Evolutionary conservation across 2,329 filamentous ascomycete genomes (phyloP).

Genomic region (Tolypocladium sp.): DNA sequence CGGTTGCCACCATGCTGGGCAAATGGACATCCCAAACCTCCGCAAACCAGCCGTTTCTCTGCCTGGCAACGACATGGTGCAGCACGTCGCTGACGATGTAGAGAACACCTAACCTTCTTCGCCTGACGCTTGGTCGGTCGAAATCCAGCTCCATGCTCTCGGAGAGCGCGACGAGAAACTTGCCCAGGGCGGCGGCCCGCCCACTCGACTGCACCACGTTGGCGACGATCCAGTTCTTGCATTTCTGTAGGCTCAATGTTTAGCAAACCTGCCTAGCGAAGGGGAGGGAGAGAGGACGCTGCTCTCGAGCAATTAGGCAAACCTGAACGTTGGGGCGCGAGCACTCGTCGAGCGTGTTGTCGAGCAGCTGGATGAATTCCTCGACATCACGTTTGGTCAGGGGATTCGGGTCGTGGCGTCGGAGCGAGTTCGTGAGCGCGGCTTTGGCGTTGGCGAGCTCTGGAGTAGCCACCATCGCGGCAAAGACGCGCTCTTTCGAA

Average conservation of each 20-base stretch:
- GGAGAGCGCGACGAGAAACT: constrained; percentile 64
- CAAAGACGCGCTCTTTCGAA: background rate
- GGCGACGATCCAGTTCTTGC: constrained; percentile 76
- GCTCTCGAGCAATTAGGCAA: constrained; percentile 40
- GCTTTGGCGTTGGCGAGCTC: constrained; percentile 72
- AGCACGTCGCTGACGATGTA: constrained; percentile 74
- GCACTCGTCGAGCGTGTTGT: constrained; percentile 59
- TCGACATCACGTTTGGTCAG: constrained; percentile 62
- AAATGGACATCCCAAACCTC: constrained; percentile 49
- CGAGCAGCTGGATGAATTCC: constrained; percentile 57
- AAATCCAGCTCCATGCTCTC: constrained; percentile 27
- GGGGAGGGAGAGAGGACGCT: background rate
- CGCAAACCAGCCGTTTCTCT: constrained; percentile 42
- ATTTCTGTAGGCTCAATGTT: constrained; percentile 49
- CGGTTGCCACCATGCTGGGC: constrained; percentile 49
- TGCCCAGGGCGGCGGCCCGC: constrained; percentile 60
- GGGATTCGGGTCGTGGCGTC: constrained; percentile 64
- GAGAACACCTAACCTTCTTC: constrained; percentile 65
- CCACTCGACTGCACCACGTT: constrained; percentile 59
- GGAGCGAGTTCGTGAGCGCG: constrained; percentile 63
- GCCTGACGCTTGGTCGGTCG: constrained; percentile 45
- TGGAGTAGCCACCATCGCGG: constrained; percentile 51
- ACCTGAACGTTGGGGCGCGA: constrained; percentile 81
- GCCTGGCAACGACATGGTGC: constrained; percentile 53
- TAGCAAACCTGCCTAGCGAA: constrained; percentile 7